Conservation (phyloP, 192 early-diverging fungal species). For the Backusella parvicylindrica region DNA sequence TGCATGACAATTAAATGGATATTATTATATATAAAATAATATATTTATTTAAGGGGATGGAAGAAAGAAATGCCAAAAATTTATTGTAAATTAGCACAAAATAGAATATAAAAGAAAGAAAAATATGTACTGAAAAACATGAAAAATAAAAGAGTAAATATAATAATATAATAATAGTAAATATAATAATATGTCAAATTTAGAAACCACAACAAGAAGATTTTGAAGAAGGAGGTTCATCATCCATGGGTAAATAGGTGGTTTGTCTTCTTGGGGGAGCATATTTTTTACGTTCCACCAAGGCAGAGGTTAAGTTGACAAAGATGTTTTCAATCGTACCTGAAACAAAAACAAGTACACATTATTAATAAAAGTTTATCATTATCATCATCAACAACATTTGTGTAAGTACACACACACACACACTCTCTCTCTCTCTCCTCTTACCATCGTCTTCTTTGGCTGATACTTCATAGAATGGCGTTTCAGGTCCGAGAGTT, state of each 20-base stretch:
- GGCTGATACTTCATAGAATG: constrained; percentile 67
- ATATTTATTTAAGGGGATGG: too few relatives aligned
- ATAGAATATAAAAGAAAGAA: background rate
- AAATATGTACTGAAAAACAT: constrained; percentile 4
- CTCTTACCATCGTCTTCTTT: constrained; percentile 65
- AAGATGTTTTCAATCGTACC: constrained; percentile 53
- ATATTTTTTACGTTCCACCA: constrained; percentile 39
- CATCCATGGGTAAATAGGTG: constrained; percentile 17
- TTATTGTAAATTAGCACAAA: background rate
- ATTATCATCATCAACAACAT: too few relatives aligned
- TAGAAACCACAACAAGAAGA: constrained; percentile 20
- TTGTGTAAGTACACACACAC: too few relatives aligned
- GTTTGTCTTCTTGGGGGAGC: constrained; percentile 12
- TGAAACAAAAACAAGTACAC: background rate
- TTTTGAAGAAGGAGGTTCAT: constrained; percentile 12
- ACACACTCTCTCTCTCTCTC: background rate
- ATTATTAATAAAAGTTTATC: too few relatives aligned
- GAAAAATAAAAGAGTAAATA: background rate
- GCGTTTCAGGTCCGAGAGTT: constrained; percentile 55
- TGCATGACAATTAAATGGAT: background rate
- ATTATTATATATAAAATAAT: too few relatives aligned
- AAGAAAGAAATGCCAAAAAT: background rate
- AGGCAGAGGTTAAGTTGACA: constrained; percentile 43
- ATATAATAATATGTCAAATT: background rate
- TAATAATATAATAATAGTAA: background rate